Evolutionary conservation across 495 filamentous ascomycete species (phyloP), one percentile per base, ranked within the genome.

Genomic region (Hypoxylon subgilvum): DNA sequence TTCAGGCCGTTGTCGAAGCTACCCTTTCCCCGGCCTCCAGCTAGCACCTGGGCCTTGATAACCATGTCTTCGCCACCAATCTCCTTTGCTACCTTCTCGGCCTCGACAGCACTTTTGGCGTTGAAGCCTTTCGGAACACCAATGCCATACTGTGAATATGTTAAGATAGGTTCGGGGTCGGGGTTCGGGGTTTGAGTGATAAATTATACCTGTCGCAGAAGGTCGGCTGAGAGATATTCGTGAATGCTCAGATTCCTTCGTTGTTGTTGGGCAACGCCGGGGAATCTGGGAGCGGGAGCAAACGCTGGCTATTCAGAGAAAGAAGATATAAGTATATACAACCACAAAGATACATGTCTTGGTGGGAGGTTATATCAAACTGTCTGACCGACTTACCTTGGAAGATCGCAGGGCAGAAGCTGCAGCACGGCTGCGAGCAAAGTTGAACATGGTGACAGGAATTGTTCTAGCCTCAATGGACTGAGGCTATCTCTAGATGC

Each of bases 21-120:
- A 63, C 94, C 94, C 81, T 98, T 98, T 69, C 94, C 94, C 78
- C 94, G 88, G 52, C 94, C 94, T 75, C 94, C 94, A 69, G 94
- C 94, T 35, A 98, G 86, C 42, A 98, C 95, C 81, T 98, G 94
- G 50, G 94, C 94, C 84, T 98, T 98, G 83, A 98, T 97, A 58
- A 98, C 94, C 88, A 97, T 90, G 71, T 98, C 94, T 69, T 96
- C 94, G 65, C 88, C 89, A 64, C 87, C 90, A 69, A 98, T 91
- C 51, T 86, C 78, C 78, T 91, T 92, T 30, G 94, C 94, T 63
- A 96, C 83, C 61, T 83, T 82, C 81, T 97, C 94, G 35, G 94
- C 94, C 78, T 97, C 95, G 66, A 87, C 85, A 14, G 88, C 85
- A 27, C 83, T 86, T 65, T 81, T 84, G 56, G 94, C 94, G 57